Base-by-base conservation (phyloP, 2,329 filamentous ascomycete genomes). In the Raffaelea arxii region DNA sequence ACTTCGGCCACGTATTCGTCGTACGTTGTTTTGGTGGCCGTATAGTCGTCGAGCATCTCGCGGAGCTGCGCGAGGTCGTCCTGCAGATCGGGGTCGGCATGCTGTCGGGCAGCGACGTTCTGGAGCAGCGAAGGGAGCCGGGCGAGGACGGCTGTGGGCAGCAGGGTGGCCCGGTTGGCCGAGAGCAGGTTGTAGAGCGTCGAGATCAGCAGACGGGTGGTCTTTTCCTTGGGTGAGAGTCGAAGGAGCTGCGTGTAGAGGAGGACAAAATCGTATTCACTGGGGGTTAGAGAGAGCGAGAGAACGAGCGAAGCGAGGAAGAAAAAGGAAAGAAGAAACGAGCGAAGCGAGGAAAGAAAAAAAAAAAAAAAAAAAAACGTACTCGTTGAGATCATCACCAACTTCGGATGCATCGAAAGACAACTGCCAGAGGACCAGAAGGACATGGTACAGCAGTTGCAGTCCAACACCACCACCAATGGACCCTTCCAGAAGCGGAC, bases 171-270 rank as follows among this genome's bases (percentile, higher is more conserved):
- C 68, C 78, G 65, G 72, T 87, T 82, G 50, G 72, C 70, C 39
- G 70, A 70, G 32, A 96, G 78, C 39, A 98, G 80, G 66, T 95
- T 97, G 62, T 84, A 78, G 36, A 98, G 77, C 7, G 91, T 96
- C 10, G 89, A 89, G 39, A 97, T 75, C 40, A 96, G 78, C 46
- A 98, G 76, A 25, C 92, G 82, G 1, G 91, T 97, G 1, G 91
- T 97, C 74, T 98, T 98, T 64, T 97, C 92, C 65, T 98, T 98
- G 39, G 91, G 90, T 2, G 92, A 97, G 37, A 95, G 73, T 46
- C 89, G 84, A 46, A 98, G 74, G 32, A 98, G 81, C 54, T 94
- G 86, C n/a, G 86, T 89, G 64, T 95, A 96, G 39, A 97, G 78
- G 41, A 89, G 76, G 52, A 97, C 77, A 55, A 97, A 84, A 59